Conservation (phyloP, 768 basidiomycete genomes). For the Suillus placidus region DNA sequence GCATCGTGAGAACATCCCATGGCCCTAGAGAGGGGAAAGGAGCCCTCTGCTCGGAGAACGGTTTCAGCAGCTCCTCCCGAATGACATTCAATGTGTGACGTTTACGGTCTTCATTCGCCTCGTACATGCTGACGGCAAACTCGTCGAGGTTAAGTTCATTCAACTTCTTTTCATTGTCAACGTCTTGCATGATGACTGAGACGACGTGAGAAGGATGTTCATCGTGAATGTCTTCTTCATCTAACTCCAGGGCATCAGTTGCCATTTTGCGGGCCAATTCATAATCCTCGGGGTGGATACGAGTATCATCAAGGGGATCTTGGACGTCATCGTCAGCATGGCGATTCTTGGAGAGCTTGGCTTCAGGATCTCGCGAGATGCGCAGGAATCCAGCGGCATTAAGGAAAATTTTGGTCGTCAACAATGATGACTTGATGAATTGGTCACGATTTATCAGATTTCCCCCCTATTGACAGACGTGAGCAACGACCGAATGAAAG, state of each 20-base stretch:
- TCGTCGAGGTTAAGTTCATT: conserved; percentile 93
- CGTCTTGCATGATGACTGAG: conserved; percentile 80
- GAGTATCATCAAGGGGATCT: conserved; percentile 93
- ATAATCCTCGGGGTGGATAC: conserved; percentile 97
- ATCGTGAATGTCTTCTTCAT: conserved; percentile 94
- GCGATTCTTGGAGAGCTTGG: conserved; percentile 61
- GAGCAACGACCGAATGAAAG: not conserved
- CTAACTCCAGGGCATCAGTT: conserved; percentile 93
- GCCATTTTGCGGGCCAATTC: conserved; percentile 99
- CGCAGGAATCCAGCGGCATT: conserved; percentile 93
- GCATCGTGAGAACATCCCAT: conserved; percentile 92
- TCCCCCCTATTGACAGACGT: conserved; percentile 63
- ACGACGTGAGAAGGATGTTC: conserved; percentile 92
- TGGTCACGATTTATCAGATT: conserved; percentile 85
- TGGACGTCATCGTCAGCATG: conserved; percentile 66
- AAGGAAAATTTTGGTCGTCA: conserved; percentile 87
- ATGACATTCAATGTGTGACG: conserved; percentile 89
- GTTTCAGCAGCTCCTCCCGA: conserved; percentile 78
- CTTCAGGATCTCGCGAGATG: conserved; percentile 73
- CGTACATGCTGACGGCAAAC: conserved; percentile 89
- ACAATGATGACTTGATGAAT: conserved; percentile 77
- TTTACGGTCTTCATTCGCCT: conserved; percentile 82
- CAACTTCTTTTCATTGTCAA: conserved; percentile 76
- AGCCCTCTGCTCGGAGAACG: conserved; percentile 76
- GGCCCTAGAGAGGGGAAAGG: conserved; percentile 64